A percentile compares a stretch with the other conserved stretches of the same genome.
Conservation (phyloP, 2,329 filamentous ascomycete genomes). For the Penicillium sp. region DNA sequence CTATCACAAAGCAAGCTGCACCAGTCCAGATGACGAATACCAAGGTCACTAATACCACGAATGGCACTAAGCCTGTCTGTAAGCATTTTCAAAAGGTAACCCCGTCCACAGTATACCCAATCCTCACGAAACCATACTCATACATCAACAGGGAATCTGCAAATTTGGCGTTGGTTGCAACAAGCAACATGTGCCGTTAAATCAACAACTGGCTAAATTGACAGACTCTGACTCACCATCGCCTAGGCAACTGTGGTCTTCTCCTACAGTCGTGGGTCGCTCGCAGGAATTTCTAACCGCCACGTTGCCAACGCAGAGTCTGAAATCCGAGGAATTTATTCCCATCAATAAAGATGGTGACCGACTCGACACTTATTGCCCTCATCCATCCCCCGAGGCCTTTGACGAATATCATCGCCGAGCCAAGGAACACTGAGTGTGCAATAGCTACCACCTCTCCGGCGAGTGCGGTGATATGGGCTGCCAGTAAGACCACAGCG, state of each 20-base stretch:
- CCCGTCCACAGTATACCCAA: too few species aligned
- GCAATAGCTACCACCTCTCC: constrained; percentile 51
- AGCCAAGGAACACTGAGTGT: constrained; percentile 45
- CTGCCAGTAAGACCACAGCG: constrained; percentile 50
- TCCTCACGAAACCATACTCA: background rate
- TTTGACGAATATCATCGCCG: constrained; percentile 42
- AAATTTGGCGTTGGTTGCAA: constrained; percentile 31
- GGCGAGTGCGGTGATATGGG: constrained; percentile 37
- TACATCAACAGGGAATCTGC: constrained; percentile 30
- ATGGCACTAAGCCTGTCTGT: constrained; percentile 25
- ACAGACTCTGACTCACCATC: constrained; percentile 16
- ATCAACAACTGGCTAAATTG: constrained; percentile 23
- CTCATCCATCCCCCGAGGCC: constrained; percentile 37
- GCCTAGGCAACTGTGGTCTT: constrained; percentile 14
- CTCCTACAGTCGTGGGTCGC: constrained; percentile 14
- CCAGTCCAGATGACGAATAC: background rate
- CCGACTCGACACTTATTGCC: constrained; percentile 49
- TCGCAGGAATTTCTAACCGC: constrained; percentile 22
- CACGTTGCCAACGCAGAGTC: constrained; percentile 16
- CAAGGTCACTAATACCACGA: constrained; percentile 9
- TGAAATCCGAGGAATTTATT: constrained; percentile 33
- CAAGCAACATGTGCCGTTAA: constrained; percentile 32
- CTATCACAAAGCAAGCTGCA: constrained; percentile 9
- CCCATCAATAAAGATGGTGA: constrained; percentile 50
- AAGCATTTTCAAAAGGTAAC: constrained; percentile 36